A percentile compares a stretch with the other conserved stretches of the same genome.
These are phyloP conservation scores for Coemansia sp. DNA, from an alignment of 192 early-diverging fungal species.

Conservation along the genomic window DNA sequence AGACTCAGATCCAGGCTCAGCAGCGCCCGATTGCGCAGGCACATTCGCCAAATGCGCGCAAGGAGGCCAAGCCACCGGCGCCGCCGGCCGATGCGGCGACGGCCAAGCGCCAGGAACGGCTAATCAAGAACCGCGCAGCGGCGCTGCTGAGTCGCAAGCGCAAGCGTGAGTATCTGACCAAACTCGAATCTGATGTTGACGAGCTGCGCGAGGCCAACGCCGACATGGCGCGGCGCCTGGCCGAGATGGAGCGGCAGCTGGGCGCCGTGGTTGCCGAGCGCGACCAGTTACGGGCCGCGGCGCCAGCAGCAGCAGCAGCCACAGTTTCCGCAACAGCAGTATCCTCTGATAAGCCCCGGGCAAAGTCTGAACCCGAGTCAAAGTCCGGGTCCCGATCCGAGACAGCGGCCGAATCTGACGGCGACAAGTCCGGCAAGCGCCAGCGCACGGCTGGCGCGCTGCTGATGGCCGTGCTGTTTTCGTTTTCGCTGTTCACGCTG, in stretches of 20 bases:
- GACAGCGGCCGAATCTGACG: neutral
- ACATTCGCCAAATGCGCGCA: constrained; percentile 8
- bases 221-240: constrained; percentile 57
- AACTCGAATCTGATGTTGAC: constrained; percentile 71
- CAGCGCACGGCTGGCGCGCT: constrained; percentile 29
- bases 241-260: constrained; percentile 54
- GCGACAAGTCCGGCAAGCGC: too few species aligned
- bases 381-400: constrained; percentile 1
- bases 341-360: constrained; percentile 11
- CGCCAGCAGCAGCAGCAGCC: constrained; percentile 12
- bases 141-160: constrained; percentile 83
- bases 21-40: constrained; percentile 24
- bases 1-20: neutral
- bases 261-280: constrained; percentile 47
- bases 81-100: constrained; percentile 24
- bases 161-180: constrained; percentile 79
- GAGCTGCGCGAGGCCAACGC: constrained; percentile 55
- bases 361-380: neutral
- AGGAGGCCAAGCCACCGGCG: neutral
- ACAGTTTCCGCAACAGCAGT: constrained; percentile 15
- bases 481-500: constrained; percentile 76
- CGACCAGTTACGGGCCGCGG: constrained; percentile 39
- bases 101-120: constrained; percentile 75
- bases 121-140: constrained; percentile 91
- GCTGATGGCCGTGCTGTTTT: constrained; percentile 74